These are phyloP conservation scores for Wickerhamomyces bovis DNA, from an alignment of 805 yeast genomes.

Conservation along the genomic window DNA sequence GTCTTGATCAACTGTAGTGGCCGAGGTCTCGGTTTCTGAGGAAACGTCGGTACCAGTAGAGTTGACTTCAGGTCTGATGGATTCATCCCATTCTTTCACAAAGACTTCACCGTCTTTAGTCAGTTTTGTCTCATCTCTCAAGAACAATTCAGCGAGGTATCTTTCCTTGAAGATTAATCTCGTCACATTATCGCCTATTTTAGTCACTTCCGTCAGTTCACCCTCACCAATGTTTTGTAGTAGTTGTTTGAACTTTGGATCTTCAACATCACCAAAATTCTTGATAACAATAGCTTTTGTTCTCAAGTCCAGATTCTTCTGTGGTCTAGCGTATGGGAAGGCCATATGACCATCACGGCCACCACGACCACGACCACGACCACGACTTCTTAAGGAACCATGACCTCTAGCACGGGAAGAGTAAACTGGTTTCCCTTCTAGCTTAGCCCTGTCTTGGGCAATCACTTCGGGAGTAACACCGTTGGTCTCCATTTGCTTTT, in stretches of 20 bases:
- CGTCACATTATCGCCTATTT: conserved; percentile 6
- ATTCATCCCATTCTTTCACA: conserved; percentile 20
- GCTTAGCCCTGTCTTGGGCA: conserved; percentile 15
- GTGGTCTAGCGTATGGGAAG: conserved; percentile 18
- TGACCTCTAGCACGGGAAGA: conserved; percentile 8
- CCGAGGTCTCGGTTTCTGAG: neutral
- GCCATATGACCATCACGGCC: conserved; percentile 9
- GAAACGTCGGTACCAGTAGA: neutral
- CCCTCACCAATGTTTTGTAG: conserved; percentile 15
- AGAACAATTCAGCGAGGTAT: conserved; percentile 20
- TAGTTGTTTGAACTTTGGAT: conserved; percentile 11
- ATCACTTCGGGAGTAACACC: conserved; percentile 20
- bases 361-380: conserved; percentile 10
- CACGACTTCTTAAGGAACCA: conserved; percentile 7
- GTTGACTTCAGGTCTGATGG: conserved; percentile 4
- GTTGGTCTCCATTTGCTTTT: conserved; percentile 13
- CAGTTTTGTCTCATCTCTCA: conserved; percentile 8
- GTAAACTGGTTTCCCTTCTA: conserved; percentile 7
- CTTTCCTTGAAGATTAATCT: conserved; percentile 20
- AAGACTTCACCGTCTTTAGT: conserved; percentile 4
- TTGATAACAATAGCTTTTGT: conserved; percentile 17
- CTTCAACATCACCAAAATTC: conserved; percentile 11
- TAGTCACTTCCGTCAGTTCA: neutral
- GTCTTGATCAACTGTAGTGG: neutral
- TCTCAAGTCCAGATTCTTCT: conserved; percentile 19